Evolutionary conservation across 371 early-diverging fungal genomes (phyloP).

Genomic region (Homolaphlyctis polyrhiza): DNA sequence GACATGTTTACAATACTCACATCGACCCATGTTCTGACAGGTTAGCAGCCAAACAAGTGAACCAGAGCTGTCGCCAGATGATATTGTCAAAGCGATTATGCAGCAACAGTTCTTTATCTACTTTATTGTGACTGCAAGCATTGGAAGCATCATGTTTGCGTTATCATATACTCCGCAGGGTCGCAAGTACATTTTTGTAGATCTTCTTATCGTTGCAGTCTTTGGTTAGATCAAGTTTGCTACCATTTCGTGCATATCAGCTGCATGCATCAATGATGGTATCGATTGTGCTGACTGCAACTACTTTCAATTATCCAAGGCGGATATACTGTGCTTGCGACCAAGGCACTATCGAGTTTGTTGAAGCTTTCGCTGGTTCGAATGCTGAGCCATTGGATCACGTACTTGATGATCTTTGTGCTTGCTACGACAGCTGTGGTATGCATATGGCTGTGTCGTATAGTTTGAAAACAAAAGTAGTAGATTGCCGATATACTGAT

Average conservation of each 20-base stretch:
- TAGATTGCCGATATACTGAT: no score
- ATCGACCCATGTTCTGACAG: no score
- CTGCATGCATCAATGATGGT: background rate
- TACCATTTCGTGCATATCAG: background rate
- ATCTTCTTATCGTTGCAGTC: conserved; percentile 64
- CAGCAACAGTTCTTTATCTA: conserved; percentile 59
- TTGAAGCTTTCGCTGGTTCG: conserved; percentile 56
- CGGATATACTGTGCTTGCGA: conserved; percentile 73
- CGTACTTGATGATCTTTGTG: conserved; percentile 58
- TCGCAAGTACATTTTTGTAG: conserved; percentile 57
- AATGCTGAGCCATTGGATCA: conserved; percentile 61
- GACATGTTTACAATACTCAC: no score
- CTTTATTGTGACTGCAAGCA: conserved; percentile 37
- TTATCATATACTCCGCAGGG: conserved; percentile 33
- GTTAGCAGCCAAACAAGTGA: conserved; percentile 9
- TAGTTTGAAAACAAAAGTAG: no score
- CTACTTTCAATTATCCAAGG: no score
- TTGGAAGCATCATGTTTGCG: conserved; percentile 32
- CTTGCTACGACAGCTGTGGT: conserved; percentile 58
- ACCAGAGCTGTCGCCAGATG: conserved; percentile 43
- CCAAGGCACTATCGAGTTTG: conserved; percentile 67
- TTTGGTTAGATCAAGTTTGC: conserved; percentile 45
- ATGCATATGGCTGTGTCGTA: background rate
- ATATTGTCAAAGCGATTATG: conserved; percentile 53
- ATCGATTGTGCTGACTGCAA: no score